Percentiles rank a stretch among this genome's conserved stretches.
phyloP scores from a whole-genome alignment of 2,329 filamentous ascomycete genomes.

The Cladophialophora carrionii region DNA sequence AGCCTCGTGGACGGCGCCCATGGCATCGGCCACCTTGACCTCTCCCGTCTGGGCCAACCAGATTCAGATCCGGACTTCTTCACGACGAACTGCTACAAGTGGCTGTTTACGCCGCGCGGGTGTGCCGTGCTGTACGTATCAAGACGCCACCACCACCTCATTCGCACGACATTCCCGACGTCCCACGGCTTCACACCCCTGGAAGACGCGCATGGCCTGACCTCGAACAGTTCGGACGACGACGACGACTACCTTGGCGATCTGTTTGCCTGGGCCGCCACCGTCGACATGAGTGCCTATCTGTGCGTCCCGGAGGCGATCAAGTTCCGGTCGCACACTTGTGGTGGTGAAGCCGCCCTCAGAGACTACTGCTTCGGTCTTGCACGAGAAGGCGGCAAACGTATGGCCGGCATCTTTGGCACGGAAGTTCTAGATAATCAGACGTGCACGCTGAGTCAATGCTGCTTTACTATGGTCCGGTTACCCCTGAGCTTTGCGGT shows the following conservation, averaged over 20 bases:
- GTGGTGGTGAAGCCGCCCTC: conserved; percentile 73
- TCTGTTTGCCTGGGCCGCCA: conserved; percentile 75
- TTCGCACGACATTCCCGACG: conserved; percentile 75
- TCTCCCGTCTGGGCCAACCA: conserved; percentile 52
- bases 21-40: conserved; percentile 76
- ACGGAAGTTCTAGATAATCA: conserved; percentile 63
- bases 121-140: conserved; percentile 82
- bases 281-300: conserved; percentile 71
- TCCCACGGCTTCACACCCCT: conserved; percentile 71
- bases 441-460: conserved; percentile 31
- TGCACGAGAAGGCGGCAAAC: conserved; percentile 63
- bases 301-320: conserved; percentile 72
- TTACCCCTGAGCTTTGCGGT: conserved; percentile 45
- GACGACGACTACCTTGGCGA: conserved; percentile 39
- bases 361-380: conserved; percentile 64
- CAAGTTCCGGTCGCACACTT: conserved; percentile 67
- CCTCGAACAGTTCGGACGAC: not conserved
- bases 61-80: conserved; percentile 75
- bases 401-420: conserved; percentile 64
- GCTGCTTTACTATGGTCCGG: conserved; percentile 69
- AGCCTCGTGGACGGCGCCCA: conserved; percentile 86
- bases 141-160: conserved; percentile 69
- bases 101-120: conserved; percentile 77
- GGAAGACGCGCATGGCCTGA: conserved; percentile 56
- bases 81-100: conserved; percentile 84